Percentiles rank a stretch among this genome's conserved stretches.
Evolutionary conservation across 805 yeast species (phyloP).

Genomic region (Saccharomycopsis babjevae): DNA sequence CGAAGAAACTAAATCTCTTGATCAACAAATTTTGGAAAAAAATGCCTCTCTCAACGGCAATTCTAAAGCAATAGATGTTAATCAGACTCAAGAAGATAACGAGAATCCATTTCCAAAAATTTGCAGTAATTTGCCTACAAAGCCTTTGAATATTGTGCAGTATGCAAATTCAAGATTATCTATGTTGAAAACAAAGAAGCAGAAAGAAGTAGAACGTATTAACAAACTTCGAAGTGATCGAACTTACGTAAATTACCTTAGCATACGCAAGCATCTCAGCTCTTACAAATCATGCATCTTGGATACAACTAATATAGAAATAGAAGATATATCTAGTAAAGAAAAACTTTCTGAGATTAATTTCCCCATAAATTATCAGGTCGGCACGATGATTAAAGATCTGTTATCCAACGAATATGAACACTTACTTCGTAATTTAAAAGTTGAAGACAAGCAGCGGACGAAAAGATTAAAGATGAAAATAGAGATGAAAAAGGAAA

Average conservation of each 20-base stretch:
- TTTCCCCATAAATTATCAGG: constrained; percentile 3
- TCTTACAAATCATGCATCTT: constrained; percentile 6
- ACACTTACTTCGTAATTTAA: neutral
- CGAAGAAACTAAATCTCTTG: neutral
- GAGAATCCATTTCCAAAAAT: neutral
- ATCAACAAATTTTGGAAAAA: neutral
- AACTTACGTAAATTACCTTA: constrained; percentile 1
- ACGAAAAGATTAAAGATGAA: neutral
- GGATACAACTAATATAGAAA: neutral
- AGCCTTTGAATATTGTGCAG: constrained; percentile 43
- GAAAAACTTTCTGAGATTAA: neutral
- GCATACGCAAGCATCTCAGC: constrained; percentile 9
- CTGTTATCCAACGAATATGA: constrained; percentile 8
- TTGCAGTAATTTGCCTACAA: constrained; percentile 18
- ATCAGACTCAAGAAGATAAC: neutral
- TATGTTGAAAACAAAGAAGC: constrained; percentile 27
- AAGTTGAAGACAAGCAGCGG: constrained; percentile 7
- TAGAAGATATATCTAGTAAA: neutral
- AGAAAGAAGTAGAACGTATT: neutral
- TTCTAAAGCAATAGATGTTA: neutral
- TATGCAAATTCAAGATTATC: constrained; percentile 42
- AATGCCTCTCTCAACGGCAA: neutral
- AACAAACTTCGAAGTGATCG: constrained; percentile 3
- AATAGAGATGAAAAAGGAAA: constrained; percentile 4
- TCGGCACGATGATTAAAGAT: constrained; percentile 5